A percentile compares a stretch with the other conserved stretches of the same genome.
These are phyloP conservation scores for Exobasidium cylindrosporum DNA, from an alignment of 1,284 basidiomycete genomes.

Conservation along the genomic window DNA sequence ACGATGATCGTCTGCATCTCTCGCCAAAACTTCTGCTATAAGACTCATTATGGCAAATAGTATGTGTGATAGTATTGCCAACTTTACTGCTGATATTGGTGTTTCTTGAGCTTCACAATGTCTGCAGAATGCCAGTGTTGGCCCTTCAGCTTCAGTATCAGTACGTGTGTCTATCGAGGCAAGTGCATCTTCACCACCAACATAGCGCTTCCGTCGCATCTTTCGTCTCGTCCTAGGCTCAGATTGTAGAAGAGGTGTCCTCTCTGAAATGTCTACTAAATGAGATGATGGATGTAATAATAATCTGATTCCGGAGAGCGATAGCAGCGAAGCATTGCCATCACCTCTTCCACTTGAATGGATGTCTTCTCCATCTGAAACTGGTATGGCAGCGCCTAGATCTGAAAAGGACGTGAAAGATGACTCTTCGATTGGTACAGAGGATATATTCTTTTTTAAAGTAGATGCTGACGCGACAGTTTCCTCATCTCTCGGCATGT, in stretches of 20 bases:
- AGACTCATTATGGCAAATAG: constrained; percentile 1
- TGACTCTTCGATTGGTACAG: background rate
- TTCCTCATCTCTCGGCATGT: too few species aligned
- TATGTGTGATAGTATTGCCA: background rate
- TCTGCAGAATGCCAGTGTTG: background rate
- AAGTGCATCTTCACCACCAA: background rate
- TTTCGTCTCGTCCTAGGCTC: background rate
- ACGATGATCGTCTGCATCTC: background rate
- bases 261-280: background rate
- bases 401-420: background rate
- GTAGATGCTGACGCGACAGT: too few species aligned
- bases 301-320: background rate
- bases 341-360: background rate
- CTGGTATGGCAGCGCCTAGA: background rate
- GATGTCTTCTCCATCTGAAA: constrained; percentile 1
- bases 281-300: background rate
- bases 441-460: too few species aligned
- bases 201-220: background rate
- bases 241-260: background rate
- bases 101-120: background rate
- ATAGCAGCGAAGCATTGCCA: background rate
- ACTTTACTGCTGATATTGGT: background rate
- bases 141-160: background rate
- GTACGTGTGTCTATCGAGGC: background rate
- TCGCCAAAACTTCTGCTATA: background rate